Evolutionary conservation across 192 early-diverging fungal genomes (phyloP), one percentile per base, ranked within the genome.

Genomic region (Coemansia sp.): DNA sequence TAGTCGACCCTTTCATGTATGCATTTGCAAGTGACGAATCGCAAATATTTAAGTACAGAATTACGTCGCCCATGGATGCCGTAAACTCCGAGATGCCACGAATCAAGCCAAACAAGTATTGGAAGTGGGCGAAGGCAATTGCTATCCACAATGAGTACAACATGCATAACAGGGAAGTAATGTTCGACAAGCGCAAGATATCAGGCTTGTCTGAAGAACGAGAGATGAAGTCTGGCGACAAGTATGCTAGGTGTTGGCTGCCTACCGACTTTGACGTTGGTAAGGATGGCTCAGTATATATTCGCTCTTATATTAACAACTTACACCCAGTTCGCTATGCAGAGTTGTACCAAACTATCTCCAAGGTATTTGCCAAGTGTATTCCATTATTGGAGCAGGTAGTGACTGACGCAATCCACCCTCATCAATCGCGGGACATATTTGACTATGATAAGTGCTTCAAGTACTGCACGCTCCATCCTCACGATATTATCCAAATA

Each of bases 371-470:
- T 41, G 34, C 61, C 37, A 41, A 41, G 23, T 25, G 34, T 37
- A 10, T 62, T n/a, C 61, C 61, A 27, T 23, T 62, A 75, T 85
- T 92, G 38, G 86, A 90, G 68, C 55, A 78, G 10, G 73, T 84
- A 8, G 25, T 66, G 7, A 72, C 63, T 4, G 70, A 72, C 12
- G 31, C 65, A 29, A 45, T 44, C 31, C 57, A 61, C 32, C 63
- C 58, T 14, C 41, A 23, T 34, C 14, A n/a, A 5, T n/a, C 11
- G 44, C 57, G 63, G 3, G 67, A 45, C 17, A 17, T 50, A 31
- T 48, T 67, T 5, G 53, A 67, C 27, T 0, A 38, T 4, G 15
- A 42, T 0, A 55, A 27, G 21, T 67, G 68, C 27, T 31, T 58
- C 21, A 25, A 11, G 62, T 66, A 67, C 41, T 59, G 55, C 8